These are phyloP conservation scores for Epichloe festucae DNA, from an alignment of 2,329 filamentous ascomycete genomes.

Conservation along the genomic window DNA sequence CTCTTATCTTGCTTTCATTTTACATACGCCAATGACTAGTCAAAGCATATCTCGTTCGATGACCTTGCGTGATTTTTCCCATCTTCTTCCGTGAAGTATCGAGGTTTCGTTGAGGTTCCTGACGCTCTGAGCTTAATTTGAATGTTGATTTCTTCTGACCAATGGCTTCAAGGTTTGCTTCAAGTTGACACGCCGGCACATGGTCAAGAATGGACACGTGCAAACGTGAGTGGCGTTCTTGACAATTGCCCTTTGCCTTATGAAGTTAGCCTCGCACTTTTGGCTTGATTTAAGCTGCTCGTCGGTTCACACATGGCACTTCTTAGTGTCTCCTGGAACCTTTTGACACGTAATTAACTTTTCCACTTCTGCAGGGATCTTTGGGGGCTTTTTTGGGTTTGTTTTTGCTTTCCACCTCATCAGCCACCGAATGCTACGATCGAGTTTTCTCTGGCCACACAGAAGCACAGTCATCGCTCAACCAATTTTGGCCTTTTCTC, in stretches of 20 bases:
- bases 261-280: not conserved
- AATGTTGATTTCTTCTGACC: not conserved
- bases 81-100: not conserved
- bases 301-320: not conserved
- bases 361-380: not conserved
- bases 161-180: not conserved
- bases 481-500: no score
- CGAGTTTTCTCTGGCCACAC: no score
- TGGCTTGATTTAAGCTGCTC: not conserved
- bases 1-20: conserved; percentile 6
- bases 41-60: conserved; percentile 1
- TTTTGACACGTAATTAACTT: not conserved
- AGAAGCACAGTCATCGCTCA: no score
- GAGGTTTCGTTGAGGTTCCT: not conserved
- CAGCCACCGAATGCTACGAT: not conserved
- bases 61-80: not conserved
- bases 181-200: not conserved
- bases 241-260: not conserved
- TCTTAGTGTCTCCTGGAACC: not conserved
- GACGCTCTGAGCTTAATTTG: not conserved
- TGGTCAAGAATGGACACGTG: not conserved
- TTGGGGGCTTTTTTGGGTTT: no score
- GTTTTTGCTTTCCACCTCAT: not conserved
- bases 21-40: conserved; percentile 2
- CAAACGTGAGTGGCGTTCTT: not conserved